Conservation (phyloP, 306 rosid genomes). For the Ochetophila trinervis region DNA sequence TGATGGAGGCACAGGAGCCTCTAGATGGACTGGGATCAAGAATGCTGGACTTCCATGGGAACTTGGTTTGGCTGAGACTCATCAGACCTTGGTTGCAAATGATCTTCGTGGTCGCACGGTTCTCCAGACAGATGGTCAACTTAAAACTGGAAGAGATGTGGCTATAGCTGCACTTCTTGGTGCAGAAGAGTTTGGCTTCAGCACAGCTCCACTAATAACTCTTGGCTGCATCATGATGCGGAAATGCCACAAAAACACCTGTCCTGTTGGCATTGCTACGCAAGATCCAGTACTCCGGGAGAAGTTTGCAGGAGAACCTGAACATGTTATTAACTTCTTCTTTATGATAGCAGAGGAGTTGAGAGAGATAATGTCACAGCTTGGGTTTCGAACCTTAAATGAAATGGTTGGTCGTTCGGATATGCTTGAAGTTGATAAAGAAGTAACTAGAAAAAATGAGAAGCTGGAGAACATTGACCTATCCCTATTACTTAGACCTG, state of each 20-base stretch:
- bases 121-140: conserved; percentile 99
- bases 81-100: conserved; percentile 95
- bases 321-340: conserved; percentile 93
- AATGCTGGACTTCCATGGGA: conserved; percentile 99
- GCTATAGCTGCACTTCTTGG: conserved; percentile 98
- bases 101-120: conserved; percentile 92
- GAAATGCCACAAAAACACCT: conserved; percentile 97
- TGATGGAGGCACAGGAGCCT: conserved; percentile 99
- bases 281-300: conserved; percentile 99
- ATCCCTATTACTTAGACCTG: conserved; percentile 83
- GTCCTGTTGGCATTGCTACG: conserved; percentile 98
- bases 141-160: conserved; percentile 97
- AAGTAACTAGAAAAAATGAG: conserved; percentile 66
- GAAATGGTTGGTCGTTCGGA: conserved; percentile 99
- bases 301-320: conserved; percentile 99
- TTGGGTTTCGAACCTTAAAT: conserved; percentile 73
- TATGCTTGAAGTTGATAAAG: conserved; percentile 89
- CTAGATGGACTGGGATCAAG: conserved; percentile 99
- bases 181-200: conserved; percentile 98
- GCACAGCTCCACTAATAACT: conserved; percentile 98
- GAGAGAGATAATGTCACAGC: conserved; percentile 89
- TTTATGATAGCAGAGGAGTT: conserved; percentile 96
- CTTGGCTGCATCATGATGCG: conserved; percentile 99
- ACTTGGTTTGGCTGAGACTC: conserved; percentile 98
- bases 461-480: conserved; percentile 90